phyloP scores from a whole-genome alignment of 192 early-diverging fungal genomes.

The Coemansia sp. region DNA sequence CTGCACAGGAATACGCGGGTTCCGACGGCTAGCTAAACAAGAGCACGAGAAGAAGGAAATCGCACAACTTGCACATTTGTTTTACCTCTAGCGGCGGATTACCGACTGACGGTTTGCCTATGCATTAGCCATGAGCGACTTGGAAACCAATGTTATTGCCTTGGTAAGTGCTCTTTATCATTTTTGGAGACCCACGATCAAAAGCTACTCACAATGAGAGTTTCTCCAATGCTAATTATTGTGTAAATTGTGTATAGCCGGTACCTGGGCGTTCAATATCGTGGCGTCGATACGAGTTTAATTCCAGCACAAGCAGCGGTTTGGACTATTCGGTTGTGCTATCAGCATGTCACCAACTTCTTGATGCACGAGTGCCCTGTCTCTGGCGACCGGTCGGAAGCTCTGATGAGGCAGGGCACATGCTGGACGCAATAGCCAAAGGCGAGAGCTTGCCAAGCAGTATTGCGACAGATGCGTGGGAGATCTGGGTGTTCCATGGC shows the following conservation, averaged over 20 bases:
- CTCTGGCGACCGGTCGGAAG: conserved; percentile 30
- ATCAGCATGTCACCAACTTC: conserved; percentile 29
- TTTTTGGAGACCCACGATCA: neutral
- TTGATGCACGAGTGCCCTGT: conserved; percentile 45
- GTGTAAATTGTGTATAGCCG: conserved; percentile 10
- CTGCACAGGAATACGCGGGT: neutral
- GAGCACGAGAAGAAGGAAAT: neutral
- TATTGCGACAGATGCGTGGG: conserved; percentile 20
- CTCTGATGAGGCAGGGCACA: conserved; percentile 4
- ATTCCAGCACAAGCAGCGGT: conserved; percentile 1
- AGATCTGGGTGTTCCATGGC: conserved; percentile 41
- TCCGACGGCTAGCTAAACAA: neutral
- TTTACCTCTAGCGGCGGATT: neutral
- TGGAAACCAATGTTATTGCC: conserved; percentile 51
- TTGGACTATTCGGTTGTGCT: conserved; percentile 18
- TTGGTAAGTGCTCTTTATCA: conserved; percentile 32
- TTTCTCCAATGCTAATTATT: neutral
- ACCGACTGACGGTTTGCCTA: neutral
- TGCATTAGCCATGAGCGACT: conserved; percentile 35
- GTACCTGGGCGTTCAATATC: conserved; percentile 31
- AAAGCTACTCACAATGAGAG: neutral
- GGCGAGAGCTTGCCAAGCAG: neutral
- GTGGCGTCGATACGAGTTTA: conserved; percentile 43
- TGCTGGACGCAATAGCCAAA: conserved; percentile 5
- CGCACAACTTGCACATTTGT: neutral